Base-by-base conservation (phyloP, 192 early-diverging fungal genomes). In the Spizellomyces punctatus region DNA sequence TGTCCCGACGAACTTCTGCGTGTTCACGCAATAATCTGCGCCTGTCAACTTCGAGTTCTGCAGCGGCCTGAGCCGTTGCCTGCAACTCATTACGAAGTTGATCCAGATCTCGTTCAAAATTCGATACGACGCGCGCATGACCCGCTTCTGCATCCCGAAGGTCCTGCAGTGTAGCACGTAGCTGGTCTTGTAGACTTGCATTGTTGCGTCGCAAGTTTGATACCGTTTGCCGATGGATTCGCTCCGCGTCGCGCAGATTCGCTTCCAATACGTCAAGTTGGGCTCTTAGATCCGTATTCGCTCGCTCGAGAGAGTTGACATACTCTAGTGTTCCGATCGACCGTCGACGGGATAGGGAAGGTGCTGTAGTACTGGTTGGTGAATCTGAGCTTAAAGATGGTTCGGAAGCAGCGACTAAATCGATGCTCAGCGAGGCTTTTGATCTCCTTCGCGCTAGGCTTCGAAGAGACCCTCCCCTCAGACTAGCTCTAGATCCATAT, bases 101-200 rank as follows among this genome's bases (percentile, higher is more conserved):
- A 0, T 83, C 81, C 46, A 83, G 71, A 44, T 83, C 78, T 6
- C 19, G 7, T 63, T 83, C 81, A 41, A 83, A 74, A 4, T 4
- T n/a, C 16, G 57, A 16, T 1, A 80, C 76, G 43, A 66, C 59
- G 22, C 72, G 52, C 10, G 76, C 74, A 62, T 80, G 75, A 0
- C 64, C 46, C 5, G 21, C n/a, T 50, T 80, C 76, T 55, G 63
- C 72, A 45, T 73, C 63, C 22, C 74, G 72, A 14, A 72, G 66
- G 58, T 83, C 81, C 9, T 66, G 54, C 42, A 80, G 61, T 19
- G 79, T 64, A 21, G 52, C 45, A 17, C 61, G 58, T 5, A 79
- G 70, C 65, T 76, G 74, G 16, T 56, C 54, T 66, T 79, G 74
- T 10, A 79, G 63, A 41, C 16, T 56, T 22, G 48, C 52, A 66